Evolutionary conservation across 176 grass and related monocot species (phyloP).

Genomic region (Ampelocalamus luodianensis): DNA sequence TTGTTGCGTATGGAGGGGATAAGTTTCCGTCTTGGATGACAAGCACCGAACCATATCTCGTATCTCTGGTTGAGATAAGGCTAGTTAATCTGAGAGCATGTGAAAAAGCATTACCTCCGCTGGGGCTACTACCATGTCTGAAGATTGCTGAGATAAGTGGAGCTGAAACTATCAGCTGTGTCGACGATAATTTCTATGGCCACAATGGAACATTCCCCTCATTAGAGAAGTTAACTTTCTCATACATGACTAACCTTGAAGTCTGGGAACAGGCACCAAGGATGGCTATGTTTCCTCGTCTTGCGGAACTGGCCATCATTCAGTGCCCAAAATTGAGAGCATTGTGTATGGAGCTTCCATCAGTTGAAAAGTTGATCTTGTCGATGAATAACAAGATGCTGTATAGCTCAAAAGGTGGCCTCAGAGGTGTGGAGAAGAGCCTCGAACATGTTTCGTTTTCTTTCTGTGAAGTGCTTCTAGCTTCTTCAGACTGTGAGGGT

Average conservation of each 20-base stretch:
- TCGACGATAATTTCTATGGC: not conserved
- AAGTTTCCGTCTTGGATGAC: constrained; percentile 3
- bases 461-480: not conserved
- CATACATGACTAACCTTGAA: not conserved
- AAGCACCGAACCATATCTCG: not conserved
- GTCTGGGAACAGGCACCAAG: not conserved
- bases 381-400: constrained; percentile 20
- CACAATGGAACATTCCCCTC: not conserved
- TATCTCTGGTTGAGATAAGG: not conserved
- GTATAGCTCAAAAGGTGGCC: not conserved
- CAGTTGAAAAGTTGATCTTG: not conserved
- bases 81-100: not conserved
- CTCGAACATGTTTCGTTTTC: not conserved
- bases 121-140: not conserved
- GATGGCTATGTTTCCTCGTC: not conserved
- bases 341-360: not conserved
- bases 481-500: constrained; percentile 4
- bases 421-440: not conserved
- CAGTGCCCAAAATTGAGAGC: constrained; percentile 11
- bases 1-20: not conserved
- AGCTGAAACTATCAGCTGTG: not conserved
- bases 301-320: not conserved
- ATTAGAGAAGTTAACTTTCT: constrained; percentile 2
- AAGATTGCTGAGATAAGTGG: constrained; percentile 10
- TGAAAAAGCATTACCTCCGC: not conserved